Conservation (phyloP, 2,329 filamentous ascomycete species). For the Diaporthe citrichinensis region DNA sequence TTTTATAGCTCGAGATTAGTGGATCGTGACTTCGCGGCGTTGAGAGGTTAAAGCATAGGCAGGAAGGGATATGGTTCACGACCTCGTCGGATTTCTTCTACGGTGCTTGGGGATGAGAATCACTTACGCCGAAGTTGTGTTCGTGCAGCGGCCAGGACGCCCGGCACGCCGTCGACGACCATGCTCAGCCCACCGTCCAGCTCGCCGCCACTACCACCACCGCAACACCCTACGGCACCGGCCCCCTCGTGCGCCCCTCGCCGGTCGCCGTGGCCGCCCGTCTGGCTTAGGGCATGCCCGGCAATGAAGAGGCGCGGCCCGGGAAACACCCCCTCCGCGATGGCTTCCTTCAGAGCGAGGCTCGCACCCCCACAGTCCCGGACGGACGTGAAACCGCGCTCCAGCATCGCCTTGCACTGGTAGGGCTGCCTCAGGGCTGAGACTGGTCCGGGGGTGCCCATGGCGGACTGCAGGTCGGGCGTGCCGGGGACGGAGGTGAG, state of each 20-base stretch:
- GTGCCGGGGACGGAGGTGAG: slow-evolving; percentile 60
- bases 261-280: slow-evolving; percentile 71
- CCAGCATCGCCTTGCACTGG: slow-evolving; percentile 64
- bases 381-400: slow-evolving; percentile 70
- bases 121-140: slow-evolving; percentile 63
- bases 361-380: slow-evolving; percentile 71
- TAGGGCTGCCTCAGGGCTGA: slow-evolving; percentile 62
- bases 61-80: no score
- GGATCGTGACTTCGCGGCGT: no score
- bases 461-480: slow-evolving; percentile 52
- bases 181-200: slow-evolving; percentile 51
- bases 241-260: slow-evolving; percentile 56
- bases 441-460: slow-evolving; percentile 52
- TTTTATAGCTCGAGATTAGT: not conserved
- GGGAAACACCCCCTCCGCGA: slow-evolving; percentile 67
- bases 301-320: slow-evolving; percentile 70
- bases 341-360: slow-evolving; percentile 68
- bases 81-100: rapidly evolving
- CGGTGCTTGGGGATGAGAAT: rapidly evolving
- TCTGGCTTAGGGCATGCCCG: slow-evolving; percentile 68
- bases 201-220: slow-evolving; percentile 53
- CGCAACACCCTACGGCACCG: slow-evolving; percentile 56
- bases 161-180: slow-evolving; percentile 67
- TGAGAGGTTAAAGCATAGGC: not conserved
- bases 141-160: slow-evolving; percentile 65